Base-by-base conservation (phyloP, 2,329 filamentous ascomycete species). In the Aspergillus pseudoglaucus region DNA sequence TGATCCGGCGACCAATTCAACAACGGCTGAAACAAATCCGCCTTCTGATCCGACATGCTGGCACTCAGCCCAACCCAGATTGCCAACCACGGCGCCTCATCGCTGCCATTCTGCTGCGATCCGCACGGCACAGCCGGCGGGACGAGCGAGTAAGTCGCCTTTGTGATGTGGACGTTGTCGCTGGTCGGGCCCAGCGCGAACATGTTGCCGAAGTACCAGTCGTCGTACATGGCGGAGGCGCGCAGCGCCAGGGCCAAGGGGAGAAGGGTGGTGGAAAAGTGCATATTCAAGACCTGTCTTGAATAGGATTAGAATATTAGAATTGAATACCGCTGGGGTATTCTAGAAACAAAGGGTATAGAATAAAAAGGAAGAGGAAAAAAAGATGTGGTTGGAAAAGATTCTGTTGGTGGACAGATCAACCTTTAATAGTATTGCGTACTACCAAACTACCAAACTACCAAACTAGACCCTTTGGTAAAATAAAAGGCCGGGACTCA, bases 1-100 rank as follows among this genome's bases (percentile, higher is more conserved):
- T 50, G 48, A 18, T 50, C 48, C 2, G 48, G 48, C 37, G 48
- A 50, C 48, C 48, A 50, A 15, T 50, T 50, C 27, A 50, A 18
- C 42, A 50, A 35, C 7, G 48, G 48, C 42, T 50, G 48, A 38
- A 45, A 50, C 37, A 50, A 20, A 25, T 47, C 46, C 27, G 35
- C 38, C 12, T 15, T 15, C 27, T 44, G 42, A 12, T 42, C 37
- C n/a, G 42, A 42, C 48, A 47, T 38, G 7, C 30, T 35, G 12
- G 23, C 48, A 4, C 45, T 47, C n/a, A 50, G 12, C 6, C 48
- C 48, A 32, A 50, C 27, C 48, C 48, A 50, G 25, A 50, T 35
- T 7, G 48, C 44, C 18, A 45, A 20, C 48, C 48, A 50, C 9
- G 46, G 45, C 2, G 41, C 45, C 35, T 38, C 35, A 6, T 49